phyloP scores from a whole-genome alignment of 108 stramenopile genomes.

The Pseudonitzschia multistriata region DNA sequence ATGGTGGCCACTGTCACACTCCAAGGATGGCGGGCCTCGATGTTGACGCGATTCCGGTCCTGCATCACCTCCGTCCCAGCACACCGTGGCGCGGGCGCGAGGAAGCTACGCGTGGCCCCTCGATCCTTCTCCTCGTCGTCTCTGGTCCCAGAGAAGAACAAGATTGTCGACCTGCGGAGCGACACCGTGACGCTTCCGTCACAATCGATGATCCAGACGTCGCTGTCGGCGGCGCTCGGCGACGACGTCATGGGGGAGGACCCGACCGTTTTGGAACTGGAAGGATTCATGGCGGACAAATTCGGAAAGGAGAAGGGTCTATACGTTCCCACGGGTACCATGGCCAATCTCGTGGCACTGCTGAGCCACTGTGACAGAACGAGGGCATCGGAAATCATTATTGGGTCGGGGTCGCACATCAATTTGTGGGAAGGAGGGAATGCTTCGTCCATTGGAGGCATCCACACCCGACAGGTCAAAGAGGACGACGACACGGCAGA shows the following conservation, averaged over 20 bases:
- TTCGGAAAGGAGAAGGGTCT: conserved; percentile 91
- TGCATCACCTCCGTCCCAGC: background rate
- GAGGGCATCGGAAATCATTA: conserved; percentile 75
- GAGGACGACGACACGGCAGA: conserved; percentile 66
- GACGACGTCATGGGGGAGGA: conserved; percentile 98
- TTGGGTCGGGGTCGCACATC: conserved; percentile 71
- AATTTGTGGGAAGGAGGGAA: conserved; percentile 77
- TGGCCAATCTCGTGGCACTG: conserved; percentile 92
- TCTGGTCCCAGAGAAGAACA: background rate
- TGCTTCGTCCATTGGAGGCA: conserved; percentile 36
- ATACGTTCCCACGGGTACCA: conserved; percentile 95
- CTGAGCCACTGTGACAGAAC: conserved; percentile 80
- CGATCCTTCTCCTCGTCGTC: background rate
- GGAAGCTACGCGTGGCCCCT: background rate
- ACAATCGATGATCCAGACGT: conserved; percentile 61
- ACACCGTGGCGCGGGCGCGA: background rate
- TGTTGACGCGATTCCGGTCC: background rate
- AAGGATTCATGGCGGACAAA: conserved; percentile 79
- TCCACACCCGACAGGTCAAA: conserved; percentile 67
- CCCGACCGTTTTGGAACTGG: conserved; percentile 85
- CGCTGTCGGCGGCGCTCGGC: conserved; percentile 73
- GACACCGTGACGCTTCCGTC: conserved; percentile 96
- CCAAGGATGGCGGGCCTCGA: background rate
- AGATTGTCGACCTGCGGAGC: conserved; percentile 77
- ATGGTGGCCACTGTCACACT: background rate